Evolutionary conservation across 2,329 filamentous ascomycete species (phyloP).

Genomic region (Neopestalotiopsis sp.): DNA sequence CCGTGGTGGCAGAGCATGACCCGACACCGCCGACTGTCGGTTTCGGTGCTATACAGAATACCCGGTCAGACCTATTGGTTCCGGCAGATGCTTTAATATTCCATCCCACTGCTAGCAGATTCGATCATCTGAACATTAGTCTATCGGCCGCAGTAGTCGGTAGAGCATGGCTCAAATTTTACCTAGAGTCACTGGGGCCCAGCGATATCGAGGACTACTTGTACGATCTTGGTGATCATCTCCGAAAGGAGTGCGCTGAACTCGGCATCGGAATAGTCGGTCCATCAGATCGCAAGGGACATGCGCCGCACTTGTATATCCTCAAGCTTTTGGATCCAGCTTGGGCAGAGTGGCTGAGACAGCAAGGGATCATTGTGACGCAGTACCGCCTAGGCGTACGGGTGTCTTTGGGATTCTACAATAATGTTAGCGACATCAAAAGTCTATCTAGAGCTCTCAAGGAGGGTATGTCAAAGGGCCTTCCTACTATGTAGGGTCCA

Average conservation of each 20-base stretch:
- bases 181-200: constrained; percentile 31
- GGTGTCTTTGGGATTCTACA: neutral
- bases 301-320: constrained; percentile 38
- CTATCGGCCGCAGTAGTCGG: constrained; percentile 31
- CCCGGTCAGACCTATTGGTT: constrained; percentile 28
- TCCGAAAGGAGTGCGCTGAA: constrained; percentile 25
- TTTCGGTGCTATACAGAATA: constrained; percentile 29
- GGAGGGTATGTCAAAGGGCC: neutral
- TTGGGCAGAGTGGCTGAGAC: neutral
- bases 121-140: constrained; percentile 38
- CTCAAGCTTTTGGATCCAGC: constrained; percentile 26
- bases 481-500: too few relatives aligned
- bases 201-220: constrained; percentile 33
- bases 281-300: constrained; percentile 23
- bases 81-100: constrained; percentile 25
- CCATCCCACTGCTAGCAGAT: constrained; percentile 33
- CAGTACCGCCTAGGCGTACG: neutral
- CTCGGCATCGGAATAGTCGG: constrained; percentile 32
- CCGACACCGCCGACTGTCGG: constrained; percentile 35
- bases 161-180: constrained; percentile 33
- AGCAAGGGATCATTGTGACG: neutral
- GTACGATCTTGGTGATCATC: constrained; percentile 29
- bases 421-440: neutral
- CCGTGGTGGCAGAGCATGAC: constrained; percentile 27
- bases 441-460: neutral